Conservation (phyloP, 2,329 filamentous ascomycete genomes). For the Claviceps fusiformis region DNA sequence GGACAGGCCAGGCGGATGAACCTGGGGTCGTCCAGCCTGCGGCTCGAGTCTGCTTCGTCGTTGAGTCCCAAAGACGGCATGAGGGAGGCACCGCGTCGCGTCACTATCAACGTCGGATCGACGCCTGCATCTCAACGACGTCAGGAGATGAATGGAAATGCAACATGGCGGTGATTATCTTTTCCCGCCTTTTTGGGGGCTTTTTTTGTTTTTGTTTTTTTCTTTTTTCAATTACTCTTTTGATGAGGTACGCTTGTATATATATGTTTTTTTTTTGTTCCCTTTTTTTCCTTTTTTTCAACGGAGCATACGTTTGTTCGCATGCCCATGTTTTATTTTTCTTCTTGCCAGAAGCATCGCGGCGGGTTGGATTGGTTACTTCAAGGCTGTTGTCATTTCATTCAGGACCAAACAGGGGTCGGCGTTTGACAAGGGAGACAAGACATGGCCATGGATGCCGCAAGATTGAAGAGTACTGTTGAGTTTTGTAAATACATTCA, state of each 20-base stretch:
- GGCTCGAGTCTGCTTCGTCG: constrained; percentile 14
- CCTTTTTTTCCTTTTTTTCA: not conserved
- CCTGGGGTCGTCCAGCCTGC: constrained; percentile 25
- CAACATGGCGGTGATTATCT: constrained; percentile 17
- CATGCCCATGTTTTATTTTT: not conserved
- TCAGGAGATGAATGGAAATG: constrained; percentile 17
- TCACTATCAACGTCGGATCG: constrained; percentile 23
- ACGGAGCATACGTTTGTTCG: not conserved
- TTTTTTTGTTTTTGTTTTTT: not conserved
- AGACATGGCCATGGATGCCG: not conserved
- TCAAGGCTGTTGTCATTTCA: not conserved
- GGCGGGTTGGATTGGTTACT: not conserved
- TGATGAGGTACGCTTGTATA: not conserved
- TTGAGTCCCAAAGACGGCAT: constrained; percentile 14
- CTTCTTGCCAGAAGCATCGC: not conserved
- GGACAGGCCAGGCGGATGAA: constrained; percentile 47
- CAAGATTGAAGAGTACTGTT: not conserved
- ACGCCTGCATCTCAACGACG: constrained; percentile 14
- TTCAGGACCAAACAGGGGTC: not conserved
- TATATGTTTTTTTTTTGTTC: not conserved
- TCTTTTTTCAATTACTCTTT: not conserved
- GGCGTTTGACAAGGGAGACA: not conserved
- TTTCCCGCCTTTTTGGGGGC: not conserved
- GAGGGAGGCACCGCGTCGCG: constrained; percentile 18
- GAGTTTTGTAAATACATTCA: constrained; percentile 1